phyloP scores from a whole-genome alignment of 768 basidiomycete genomes.

The Auriculariales sp. region DNA sequence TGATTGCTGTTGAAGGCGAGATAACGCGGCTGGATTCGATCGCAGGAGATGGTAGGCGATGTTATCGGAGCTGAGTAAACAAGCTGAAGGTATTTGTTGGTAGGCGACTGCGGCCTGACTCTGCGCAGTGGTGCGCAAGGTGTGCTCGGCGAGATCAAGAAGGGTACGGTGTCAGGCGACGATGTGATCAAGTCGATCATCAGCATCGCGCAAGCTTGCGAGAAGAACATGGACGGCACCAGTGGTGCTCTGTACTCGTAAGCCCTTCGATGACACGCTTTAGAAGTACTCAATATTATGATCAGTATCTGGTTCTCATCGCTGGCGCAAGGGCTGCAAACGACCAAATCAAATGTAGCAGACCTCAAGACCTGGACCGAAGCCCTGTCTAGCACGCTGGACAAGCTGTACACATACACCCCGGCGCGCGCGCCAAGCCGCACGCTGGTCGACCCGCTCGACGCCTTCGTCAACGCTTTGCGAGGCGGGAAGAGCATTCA shows the following conservation, averaged over 20 bases:
- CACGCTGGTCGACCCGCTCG: slow-evolving; percentile 84
- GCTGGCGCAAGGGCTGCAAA: slow-evolving; percentile 57
- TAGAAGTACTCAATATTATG: not conserved
- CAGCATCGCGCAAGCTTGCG: slow-evolving; percentile 56
- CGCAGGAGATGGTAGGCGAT: slow-evolving; percentile 77
- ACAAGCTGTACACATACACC: slow-evolving; percentile 66
- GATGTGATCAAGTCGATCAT: slow-evolving; percentile 55
- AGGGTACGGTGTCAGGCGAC: slow-evolving; percentile 41
- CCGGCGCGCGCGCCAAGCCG: slow-evolving; percentile 79
- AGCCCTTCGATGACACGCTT: slow-evolving; percentile 16
- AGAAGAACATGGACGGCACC: slow-evolving; percentile 83
- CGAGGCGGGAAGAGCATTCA: slow-evolving; percentile 10
- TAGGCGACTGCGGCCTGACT: slow-evolving; percentile 44
- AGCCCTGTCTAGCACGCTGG: slow-evolving; percentile 43
- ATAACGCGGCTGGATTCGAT: slow-evolving; percentile 86
- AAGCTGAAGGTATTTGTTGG: not conserved
- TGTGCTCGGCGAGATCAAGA: slow-evolving; percentile 41
- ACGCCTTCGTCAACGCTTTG: slow-evolving; percentile 51
- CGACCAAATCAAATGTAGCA: slow-evolving; percentile 9
- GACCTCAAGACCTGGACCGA: slow-evolving; percentile 38
- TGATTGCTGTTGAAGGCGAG: slow-evolving; percentile 71
- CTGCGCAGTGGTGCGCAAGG: slow-evolving; percentile 62
- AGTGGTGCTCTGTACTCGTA: slow-evolving; percentile 85
- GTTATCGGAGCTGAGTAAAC: not conserved
- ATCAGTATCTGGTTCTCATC: slow-evolving; percentile 81